These are phyloP conservation scores for Candida peoriensis DNA, from an alignment of 805 yeast genomes.

Conservation along the genomic window DNA sequence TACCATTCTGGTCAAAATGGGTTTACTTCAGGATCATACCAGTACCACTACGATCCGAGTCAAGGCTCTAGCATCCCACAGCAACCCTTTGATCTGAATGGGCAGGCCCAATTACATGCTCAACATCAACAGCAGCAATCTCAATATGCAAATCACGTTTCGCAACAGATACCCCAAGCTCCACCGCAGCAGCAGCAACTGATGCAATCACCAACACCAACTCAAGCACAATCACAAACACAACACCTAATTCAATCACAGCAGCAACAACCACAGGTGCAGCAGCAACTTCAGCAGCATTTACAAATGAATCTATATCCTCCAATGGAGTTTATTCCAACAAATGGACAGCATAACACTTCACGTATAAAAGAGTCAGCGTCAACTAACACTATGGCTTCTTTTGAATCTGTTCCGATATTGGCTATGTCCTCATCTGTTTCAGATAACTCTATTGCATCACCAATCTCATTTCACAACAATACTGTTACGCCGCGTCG, in stretches of 20 bases:
- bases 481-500: slow-evolving; percentile 32
- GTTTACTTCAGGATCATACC: no score
- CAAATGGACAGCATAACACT: no score
- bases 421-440: slow-evolving; percentile 21
- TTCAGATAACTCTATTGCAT: slow-evolving; percentile 21
- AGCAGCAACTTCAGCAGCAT: slow-evolving; percentile 5
- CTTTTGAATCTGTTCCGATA: slow-evolving; percentile 27
- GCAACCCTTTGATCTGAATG: slow-evolving; percentile 27
- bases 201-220: slow-evolving; percentile 2
- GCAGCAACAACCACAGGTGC: slow-evolving; percentile 6
- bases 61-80: no score
- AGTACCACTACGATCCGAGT: no score
- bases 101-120: slow-evolving; percentile 6
- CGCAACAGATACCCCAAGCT: slow-evolving; percentile 37
- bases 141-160: no score
- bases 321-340: slow-evolving; percentile 15
- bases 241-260: slow-evolving; percentile 37
- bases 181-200: slow-evolving; percentile 8
- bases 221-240: slow-evolving; percentile 2
- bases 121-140: slow-evolving; percentile 26
- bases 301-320: slow-evolving; percentile 12
- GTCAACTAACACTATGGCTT: slow-evolving; percentile 30
- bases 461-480: slow-evolving; percentile 27
- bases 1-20: slow-evolving; percentile 27
- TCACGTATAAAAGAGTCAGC: slow-evolving; percentile 23